These are phyloP conservation scores for Coniochaeta sp. DNA, from an alignment of 2,329 filamentous ascomycete species.

Conservation along the genomic window DNA sequence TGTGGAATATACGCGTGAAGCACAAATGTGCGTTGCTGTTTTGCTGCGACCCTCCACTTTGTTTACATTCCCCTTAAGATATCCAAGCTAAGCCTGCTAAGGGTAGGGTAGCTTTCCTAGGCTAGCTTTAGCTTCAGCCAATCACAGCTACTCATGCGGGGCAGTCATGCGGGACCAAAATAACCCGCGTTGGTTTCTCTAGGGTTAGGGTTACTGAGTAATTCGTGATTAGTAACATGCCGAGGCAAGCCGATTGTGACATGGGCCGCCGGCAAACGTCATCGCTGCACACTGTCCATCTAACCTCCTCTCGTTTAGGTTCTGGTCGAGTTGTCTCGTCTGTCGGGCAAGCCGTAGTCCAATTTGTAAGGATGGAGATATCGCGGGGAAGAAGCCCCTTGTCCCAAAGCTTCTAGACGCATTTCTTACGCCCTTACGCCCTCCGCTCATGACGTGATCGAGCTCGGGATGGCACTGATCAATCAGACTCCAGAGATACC, in stretches of 20 bases:
- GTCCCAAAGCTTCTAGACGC: not conserved
- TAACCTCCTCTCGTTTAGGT: too few relatives aligned
- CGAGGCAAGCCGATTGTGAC: not conserved
- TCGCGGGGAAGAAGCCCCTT: not conserved
- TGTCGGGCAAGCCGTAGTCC: too few relatives aligned
- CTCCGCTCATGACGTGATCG: constrained; percentile 10
- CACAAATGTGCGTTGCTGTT: not conserved
- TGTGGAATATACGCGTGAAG: not conserved
- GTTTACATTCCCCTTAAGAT: constrained; percentile 1
- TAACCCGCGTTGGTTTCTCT: not conserved
- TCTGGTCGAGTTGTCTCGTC: too few relatives aligned
- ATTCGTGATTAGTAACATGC: not conserved
- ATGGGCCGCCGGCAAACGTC: not conserved
- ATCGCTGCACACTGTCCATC: too few relatives aligned
- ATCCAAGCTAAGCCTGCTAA: too few relatives aligned
- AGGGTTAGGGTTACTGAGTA: not conserved
- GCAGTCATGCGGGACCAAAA: not conserved
- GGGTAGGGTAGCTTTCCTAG: not conserved
- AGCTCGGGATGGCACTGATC: constrained; percentile 4
- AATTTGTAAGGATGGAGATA: not conserved
- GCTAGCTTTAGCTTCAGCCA: not conserved
- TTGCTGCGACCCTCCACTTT: not conserved
- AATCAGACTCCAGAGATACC: not conserved
- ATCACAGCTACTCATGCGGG: not conserved
- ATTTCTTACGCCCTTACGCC: constrained; percentile 5